Evolutionary conservation across 805 yeast genomes (phyloP), one percentile per base, ranked within the genome.

Genomic region (Tetrapisispora iriomotensis): DNA sequence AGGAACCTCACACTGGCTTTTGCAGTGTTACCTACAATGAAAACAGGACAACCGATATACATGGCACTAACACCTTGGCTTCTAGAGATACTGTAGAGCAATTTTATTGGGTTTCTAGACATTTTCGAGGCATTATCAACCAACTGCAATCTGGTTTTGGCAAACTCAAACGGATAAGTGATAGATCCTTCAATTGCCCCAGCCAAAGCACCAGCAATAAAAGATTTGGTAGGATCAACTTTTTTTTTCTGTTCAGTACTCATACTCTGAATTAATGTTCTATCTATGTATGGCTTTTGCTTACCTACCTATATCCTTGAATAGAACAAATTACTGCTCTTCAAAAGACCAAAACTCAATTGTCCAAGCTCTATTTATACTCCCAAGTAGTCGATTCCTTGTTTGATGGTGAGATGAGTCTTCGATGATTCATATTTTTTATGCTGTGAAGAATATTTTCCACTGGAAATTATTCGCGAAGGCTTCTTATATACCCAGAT

Each of bases 91-190:
- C 75, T 79, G 58, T 75, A 75, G 44, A 92, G 82, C 42, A 90
- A 70, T 10, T 77, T 81, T 40, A 90, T 60, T 25, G 98, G 98
- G 56, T 92, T 90, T 48, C 88, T 69, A 2, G 94, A 78, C 12
- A 76, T 71, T 39, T 64, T 77, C 12, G 80, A 65, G 1, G 75
- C 53, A 56, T 79, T 81, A 50, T 77, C 81, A 25, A 78, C 77
- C 40, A 90, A 70, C 64, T 90, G 98, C 33, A 92, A 68, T 45
- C 97, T 69, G 3, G 98, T 90, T 58, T 90, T 90, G 34, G 97
- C 95, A 65, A 88, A 90, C 61, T 90, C 98, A 61, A 92, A 92
- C 3, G 98, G 98, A 60, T 87, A 90, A 0, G 97, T 90, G 34
- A 84, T 71, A 29, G 76, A 76, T 25, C 96, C 96, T 64, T 90